Conservation (phyloP, 257 asterid genomes). For the Lithospermum erythrorhizon region DNA sequence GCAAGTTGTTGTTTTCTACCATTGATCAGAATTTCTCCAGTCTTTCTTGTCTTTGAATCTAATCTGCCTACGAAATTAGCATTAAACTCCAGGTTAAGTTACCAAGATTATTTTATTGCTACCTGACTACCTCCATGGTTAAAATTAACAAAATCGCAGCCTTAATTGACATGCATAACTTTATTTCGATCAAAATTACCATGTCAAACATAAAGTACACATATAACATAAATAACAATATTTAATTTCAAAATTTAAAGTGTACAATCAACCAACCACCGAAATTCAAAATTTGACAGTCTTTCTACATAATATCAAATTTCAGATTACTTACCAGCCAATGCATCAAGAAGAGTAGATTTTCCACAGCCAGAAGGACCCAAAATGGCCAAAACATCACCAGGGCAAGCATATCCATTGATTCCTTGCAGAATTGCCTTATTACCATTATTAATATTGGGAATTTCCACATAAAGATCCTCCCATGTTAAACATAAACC, state of each 20-base stretch:
- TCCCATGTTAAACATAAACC: slow-evolving; percentile 27
- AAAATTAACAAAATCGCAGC: no score
- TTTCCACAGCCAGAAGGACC: slow-evolving; percentile 38
- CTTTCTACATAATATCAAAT: neutral
- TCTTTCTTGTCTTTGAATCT: slow-evolving; percentile 25
- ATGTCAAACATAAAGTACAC: neutral
- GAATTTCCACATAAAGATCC: slow-evolving; percentile 27
- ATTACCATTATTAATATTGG: slow-evolving; percentile 8
- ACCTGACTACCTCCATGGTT: no score
- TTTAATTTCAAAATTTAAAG: neutral
- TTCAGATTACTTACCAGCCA: slow-evolving; percentile 20
- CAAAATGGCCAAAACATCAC: slow-evolving; percentile 22
- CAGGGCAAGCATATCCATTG: slow-evolving; percentile 24
- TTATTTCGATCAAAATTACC: neutral
- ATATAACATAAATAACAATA: neutral
- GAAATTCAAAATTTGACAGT: neutral
- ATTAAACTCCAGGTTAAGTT: neutral
- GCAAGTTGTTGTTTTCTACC: slow-evolving; percentile 41
- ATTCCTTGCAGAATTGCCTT: slow-evolving; percentile 22
- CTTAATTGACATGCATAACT: no score
- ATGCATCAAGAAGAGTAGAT: slow-evolving; percentile 29
- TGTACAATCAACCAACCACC: neutral
- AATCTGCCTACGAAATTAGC: slow-evolving; percentile 35
- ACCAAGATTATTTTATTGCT: neutral
- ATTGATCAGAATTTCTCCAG: slow-evolving; percentile 40